phyloP scores from a whole-genome alignment of 2,329 filamentous ascomycete species.

The Pleoardoris graminearum region DNA sequence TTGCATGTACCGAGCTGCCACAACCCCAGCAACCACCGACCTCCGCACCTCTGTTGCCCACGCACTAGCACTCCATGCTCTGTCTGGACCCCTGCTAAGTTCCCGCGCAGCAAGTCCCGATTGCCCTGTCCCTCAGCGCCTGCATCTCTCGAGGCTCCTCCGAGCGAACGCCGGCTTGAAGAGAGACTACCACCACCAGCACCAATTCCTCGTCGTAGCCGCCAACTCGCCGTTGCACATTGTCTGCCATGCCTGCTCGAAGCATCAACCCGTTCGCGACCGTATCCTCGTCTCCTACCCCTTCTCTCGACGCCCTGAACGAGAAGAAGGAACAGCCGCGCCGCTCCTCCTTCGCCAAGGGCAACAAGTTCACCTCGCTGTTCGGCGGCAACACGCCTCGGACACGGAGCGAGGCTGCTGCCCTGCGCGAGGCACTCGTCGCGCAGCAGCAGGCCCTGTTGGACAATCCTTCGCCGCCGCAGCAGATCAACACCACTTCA shows the following conservation, averaged over 20 bases:
- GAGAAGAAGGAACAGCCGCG: conserved; percentile 59
- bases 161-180: conserved; percentile 1
- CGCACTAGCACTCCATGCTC: background rate
- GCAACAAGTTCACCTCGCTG: conserved; percentile 74
- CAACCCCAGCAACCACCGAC: background rate
- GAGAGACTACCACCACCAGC: conserved; percentile 1
- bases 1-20: conserved; percentile 13
- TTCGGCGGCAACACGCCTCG: conserved; percentile 82
- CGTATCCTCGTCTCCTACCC: conserved; percentile 53
- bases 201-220: background rate
- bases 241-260: conserved; percentile 63
- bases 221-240: background rate
- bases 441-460: conserved; percentile 62
- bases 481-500: conserved; percentile 70
- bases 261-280: conserved; percentile 62
- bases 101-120: conserved; percentile 14
- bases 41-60: conserved; percentile 5
- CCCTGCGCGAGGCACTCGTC: conserved; percentile 69
- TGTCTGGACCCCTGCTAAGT: conserved; percentile 20
- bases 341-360: conserved; percentile 60
- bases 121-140: conserved; percentile 22
- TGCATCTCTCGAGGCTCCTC: conserved; percentile 9
- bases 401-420: conserved; percentile 64
- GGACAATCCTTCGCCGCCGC: conserved; percentile 64
- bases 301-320: conserved; percentile 55